phyloP scores from a whole-genome alignment of 331 rosid genomes.

The Stylosanthes scabra region DNA sequence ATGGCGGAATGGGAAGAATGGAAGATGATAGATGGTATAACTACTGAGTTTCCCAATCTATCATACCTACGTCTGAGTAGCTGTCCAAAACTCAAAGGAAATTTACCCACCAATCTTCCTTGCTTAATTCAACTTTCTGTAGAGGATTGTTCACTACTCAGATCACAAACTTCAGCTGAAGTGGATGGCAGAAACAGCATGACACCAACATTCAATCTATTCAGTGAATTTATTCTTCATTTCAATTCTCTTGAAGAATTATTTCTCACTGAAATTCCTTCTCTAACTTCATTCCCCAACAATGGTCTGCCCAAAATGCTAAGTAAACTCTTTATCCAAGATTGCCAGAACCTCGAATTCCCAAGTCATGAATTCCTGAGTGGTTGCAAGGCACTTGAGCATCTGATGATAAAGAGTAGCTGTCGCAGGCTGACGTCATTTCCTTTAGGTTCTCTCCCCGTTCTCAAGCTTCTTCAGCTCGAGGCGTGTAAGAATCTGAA shows the following conservation, averaged over 20 bases:
- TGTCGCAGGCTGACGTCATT: constrained; percentile 18
- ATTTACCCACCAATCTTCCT: constrained; percentile 3
- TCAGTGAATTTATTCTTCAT: not conserved
- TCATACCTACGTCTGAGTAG: not conserved
- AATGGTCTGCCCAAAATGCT: no score
- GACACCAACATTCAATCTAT: not conserved
- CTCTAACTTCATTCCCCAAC: no score
- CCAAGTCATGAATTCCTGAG: not conserved
- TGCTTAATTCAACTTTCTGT: not conserved
- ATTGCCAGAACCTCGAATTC: constrained; percentile 16
- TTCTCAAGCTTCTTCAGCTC: not conserved
- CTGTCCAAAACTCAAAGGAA: constrained; percentile 4
- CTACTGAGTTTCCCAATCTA: constrained; percentile 6
- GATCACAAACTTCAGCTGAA: not conserved
- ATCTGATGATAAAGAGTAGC: accelerated
- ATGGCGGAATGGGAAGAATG: constrained; percentile 45
- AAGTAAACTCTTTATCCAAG: accelerated
- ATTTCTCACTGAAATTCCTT: not conserved
- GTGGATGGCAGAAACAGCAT: not conserved
- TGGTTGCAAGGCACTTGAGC: not conserved
- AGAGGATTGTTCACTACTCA: not conserved
- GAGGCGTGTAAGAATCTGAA: not conserved
- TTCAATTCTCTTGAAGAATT: not conserved
- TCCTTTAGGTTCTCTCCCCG: constrained; percentile 13
- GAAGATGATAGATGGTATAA: not conserved